Evolutionary conservation across 148 eudicot genomes (phyloP), one percentile per base, ranked within the genome.

Genomic region (Dysphania ambrosioides): DNA sequence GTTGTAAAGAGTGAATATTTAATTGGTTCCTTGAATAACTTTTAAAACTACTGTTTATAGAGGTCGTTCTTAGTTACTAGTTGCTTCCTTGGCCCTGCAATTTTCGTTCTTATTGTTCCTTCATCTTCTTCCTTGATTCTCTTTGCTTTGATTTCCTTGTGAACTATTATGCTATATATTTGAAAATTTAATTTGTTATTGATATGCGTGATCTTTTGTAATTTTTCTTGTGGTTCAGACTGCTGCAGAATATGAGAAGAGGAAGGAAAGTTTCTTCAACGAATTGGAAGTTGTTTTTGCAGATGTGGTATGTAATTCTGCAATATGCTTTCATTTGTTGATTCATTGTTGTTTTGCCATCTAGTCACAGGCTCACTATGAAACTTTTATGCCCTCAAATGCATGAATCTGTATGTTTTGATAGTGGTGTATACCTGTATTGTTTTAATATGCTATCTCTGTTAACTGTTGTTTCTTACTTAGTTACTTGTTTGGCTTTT

Each of bases 181-280:
- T 36, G 59, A 40, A 65, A 1, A 56, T 32, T 59, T 8, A 9
- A 24, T n/a, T 75, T 78, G 30, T 38, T n/a, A n/a, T n/a, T 61
- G 47, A 51, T 77, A 47, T 27, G 16, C 75, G 51, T 72, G 31
- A 67, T 56, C 38, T 40, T 47, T 29, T 68, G 76, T 31, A 23
- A 67, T 32, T 80, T 65, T 58, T 67, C 44, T 70, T 38, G n/a
- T n/a, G 23, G 75, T 76, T 60, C 79, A 93, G 97, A 91, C 97
- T 76, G 84, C 84, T 85, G 96, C 93, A 60, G 96, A 95, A 77
- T 88, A 92, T 75, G 85, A 85, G 77, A 82, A 81, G 34, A 86
- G 96, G 57, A 85, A 79, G 81, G 98, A 95, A 80, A 95, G 86
- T 76, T 92, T 95, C 84, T 95, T 86, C 82, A 86, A 92, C 30